Evolutionary conservation across 176 grass and related monocot species (phyloP).

Genomic region (Oryza glumipatula): DNA sequence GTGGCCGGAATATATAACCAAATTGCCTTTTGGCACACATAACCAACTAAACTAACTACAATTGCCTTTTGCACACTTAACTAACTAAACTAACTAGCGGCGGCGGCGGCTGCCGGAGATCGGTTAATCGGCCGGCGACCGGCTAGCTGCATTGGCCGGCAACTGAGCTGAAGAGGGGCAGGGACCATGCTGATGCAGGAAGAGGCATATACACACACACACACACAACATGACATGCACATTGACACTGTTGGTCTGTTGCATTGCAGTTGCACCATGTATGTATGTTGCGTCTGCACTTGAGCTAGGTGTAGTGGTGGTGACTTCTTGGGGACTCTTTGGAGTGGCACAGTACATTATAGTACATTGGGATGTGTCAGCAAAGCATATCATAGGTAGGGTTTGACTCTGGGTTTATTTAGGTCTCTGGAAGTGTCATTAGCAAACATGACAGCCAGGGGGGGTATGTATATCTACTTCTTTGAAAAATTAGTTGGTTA

Average conservation of each 20-base stretch:
- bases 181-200: no score
- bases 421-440: not conserved
- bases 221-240: no score
- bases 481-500: not conserved
- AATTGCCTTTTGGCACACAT: no score
- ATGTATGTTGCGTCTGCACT: not conserved
- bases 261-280: not conserved
- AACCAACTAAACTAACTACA: no score
- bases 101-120: no score
- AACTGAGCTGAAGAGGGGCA: not conserved
- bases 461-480: not conserved
- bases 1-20: no score
- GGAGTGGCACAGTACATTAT: no score
- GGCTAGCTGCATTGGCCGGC: slow-evolving; percentile 16
- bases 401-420: not conserved
- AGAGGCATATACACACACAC: no score
- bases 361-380: not conserved
- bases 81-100: no score
- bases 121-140: no score
- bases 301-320: not conserved
- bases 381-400: not conserved
- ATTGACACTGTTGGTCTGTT: not conserved
- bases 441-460: not conserved
- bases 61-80: no score
- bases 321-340: no score